A percentile compares a stretch with the other conserved stretches of the same genome.
Conservation (phyloP, 371 early-diverging fungal genomes). For the Quaeritorhiza haematococci region DNA sequence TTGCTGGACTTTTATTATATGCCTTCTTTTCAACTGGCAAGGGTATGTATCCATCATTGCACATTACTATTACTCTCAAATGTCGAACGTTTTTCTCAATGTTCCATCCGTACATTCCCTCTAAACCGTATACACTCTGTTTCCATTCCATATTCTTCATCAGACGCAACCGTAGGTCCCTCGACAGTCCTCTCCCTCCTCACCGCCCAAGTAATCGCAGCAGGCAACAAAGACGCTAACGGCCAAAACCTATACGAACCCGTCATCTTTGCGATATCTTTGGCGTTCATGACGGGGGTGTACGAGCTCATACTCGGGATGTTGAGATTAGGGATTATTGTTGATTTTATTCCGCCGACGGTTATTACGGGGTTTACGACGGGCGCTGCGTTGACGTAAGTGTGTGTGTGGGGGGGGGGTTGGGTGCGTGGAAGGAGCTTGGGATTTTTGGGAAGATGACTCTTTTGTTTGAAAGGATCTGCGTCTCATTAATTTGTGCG, state of each 20-base stretch:
- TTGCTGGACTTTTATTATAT: conserved; percentile 67
- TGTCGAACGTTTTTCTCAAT: too few relatives aligned
- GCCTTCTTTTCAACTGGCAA: conserved; percentile 69
- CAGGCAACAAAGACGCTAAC: conserved; percentile 19
- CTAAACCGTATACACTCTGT: too few relatives aligned
- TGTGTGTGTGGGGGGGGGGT: too few relatives aligned
- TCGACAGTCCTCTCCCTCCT: conserved; percentile 78
- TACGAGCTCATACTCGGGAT: conserved; percentile 62
- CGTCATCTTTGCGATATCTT: conserved; percentile 51
- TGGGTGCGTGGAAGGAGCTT: too few relatives aligned
- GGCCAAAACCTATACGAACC: conserved; percentile 36
- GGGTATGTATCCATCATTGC: too few relatives aligned
- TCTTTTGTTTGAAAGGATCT: too few relatives aligned
- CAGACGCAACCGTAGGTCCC: conserved; percentile 81
- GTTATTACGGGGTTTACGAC: conserved; percentile 72
- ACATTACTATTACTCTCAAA: too few relatives aligned
- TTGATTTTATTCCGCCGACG: conserved; percentile 76
- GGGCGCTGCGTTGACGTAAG: conserved; percentile 68
- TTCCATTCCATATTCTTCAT: too few relatives aligned
- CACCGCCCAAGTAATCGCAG: conserved; percentile 60
- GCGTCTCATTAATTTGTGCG: too few relatives aligned
- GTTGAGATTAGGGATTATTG: conserved; percentile 70
- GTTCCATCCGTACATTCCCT: too few relatives aligned
- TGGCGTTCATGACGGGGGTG: conserved; percentile 65
- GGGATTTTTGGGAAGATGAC: too few relatives aligned